Percentiles rank a stretch among this genome's conserved stretches.
These are phyloP conservation scores for Salvia hispanica DNA, from an alignment of 257 asterid genomes.

Conservation along the genomic window DNA sequence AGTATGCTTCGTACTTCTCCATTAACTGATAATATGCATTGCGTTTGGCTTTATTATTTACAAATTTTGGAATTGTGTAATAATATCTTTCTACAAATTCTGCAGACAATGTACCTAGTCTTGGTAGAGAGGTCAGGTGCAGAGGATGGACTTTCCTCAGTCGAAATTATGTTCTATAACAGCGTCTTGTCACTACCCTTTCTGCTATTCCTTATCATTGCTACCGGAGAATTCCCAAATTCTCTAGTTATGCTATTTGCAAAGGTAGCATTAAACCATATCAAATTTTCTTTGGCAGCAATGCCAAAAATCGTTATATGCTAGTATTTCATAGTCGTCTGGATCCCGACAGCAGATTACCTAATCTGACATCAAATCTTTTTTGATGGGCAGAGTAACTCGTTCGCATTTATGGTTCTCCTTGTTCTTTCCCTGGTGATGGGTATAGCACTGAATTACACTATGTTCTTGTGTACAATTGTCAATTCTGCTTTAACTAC, in stretches of 20 bases:
- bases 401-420: constrained; percentile 57
- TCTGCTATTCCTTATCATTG: constrained; percentile 82
- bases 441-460: constrained; percentile 91
- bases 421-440: constrained; percentile 87
- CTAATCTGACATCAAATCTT: neutral
- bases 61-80: neutral
- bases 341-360: neutral
- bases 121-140: constrained; percentile 97
- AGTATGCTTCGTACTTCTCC: constrained; percentile 45
- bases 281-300: neutral
- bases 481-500: constrained; percentile 98
- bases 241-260: constrained; percentile 66
- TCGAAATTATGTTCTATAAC: constrained; percentile 92
- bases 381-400: constrained; percentile 61
- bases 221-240: constrained; percentile 88
- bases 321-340: neutral
- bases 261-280: constrained; percentile 55
- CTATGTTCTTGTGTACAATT: constrained; percentile 96
- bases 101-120: constrained; percentile 99
- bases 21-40: constrained; percentile 5
- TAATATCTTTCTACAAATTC: constrained; percentile 6
- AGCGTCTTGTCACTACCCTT: constrained; percentile 83
- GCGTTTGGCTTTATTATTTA: neutral
- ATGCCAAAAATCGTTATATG: neutral
- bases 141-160: constrained; percentile 91